These are phyloP conservation scores for Boletus pseudopeckii DNA, from an alignment of 768 basidiomycete species.

Conservation along the genomic window DNA sequence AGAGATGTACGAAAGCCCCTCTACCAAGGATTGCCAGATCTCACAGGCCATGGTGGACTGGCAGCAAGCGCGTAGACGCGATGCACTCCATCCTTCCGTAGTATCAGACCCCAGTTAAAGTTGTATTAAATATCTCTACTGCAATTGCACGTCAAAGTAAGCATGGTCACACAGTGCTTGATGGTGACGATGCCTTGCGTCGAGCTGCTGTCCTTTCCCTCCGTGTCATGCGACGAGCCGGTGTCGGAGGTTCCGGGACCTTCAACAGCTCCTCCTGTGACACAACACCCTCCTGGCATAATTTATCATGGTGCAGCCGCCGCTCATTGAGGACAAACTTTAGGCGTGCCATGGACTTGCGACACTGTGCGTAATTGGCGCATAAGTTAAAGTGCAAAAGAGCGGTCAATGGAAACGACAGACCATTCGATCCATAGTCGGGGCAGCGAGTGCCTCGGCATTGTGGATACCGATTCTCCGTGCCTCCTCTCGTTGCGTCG, in stretches of 20 bases:
- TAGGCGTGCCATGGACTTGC: conserved; percentile 95
- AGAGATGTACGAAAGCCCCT: conserved; percentile 62
- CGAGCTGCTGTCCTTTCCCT: conserved; percentile 17
- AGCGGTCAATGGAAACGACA: conserved; percentile 11
- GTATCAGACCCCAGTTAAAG: background rate
- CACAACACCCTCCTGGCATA: conserved; percentile 19
- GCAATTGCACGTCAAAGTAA: background rate
- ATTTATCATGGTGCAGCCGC: conserved; percentile 67
- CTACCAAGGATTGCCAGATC: conserved; percentile 73
- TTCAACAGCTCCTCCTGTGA: conserved; percentile 17
- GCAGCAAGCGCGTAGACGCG: conserved; percentile 37
- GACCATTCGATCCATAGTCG: conserved; percentile 44
- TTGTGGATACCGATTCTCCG: conserved; percentile 53
- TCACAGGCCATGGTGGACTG: conserved; percentile 69
- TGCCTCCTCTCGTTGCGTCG: conserved; percentile 80
- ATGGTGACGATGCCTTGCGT: conserved; percentile 7
- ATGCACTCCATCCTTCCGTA: conserved; percentile 1
- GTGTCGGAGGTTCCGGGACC: conserved; percentile 11
- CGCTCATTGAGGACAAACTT: conserved; percentile 92
- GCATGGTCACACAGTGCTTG: conserved; percentile 2
- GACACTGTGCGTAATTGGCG: conserved; percentile 51
- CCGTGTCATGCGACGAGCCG: conserved; percentile 19
- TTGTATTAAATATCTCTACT: conserved; percentile 13
- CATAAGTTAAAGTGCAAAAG: conserved; percentile 4
- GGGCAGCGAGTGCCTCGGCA: conserved; percentile 25